phyloP scores from a whole-genome alignment of 2,329 filamentous ascomycete species.

The Talaromyces sp. region DNA sequence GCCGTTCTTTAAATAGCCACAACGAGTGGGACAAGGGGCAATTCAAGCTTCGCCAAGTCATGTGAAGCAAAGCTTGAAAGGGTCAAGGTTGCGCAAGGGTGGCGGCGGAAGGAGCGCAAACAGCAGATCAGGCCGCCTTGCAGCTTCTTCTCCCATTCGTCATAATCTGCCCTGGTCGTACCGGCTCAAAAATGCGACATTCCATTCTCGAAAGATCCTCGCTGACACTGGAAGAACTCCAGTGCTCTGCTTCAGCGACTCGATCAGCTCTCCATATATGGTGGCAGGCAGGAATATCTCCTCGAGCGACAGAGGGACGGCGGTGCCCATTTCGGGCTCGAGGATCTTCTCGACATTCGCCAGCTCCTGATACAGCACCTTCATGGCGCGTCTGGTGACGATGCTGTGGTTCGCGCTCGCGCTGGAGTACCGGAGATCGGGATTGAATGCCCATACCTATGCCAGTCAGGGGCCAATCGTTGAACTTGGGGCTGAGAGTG shows the following conservation, averaged over 20 bases:
- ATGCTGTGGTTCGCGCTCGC: conserved; percentile 28
- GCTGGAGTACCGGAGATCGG: conserved; percentile 54
- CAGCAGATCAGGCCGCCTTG: background rate
- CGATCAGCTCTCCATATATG: conserved; percentile 34
- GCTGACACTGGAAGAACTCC: conserved; percentile 46
- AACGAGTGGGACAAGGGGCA: background rate
- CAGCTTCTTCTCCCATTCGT: background rate
- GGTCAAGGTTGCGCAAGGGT: conserved; percentile 3
- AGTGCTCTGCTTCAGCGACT: conserved; percentile 37
- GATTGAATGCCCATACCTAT: conserved; percentile 58
- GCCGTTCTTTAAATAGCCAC: background rate
- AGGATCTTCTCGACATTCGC: conserved; percentile 31
- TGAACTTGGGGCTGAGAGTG: background rate
- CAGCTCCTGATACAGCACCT: conserved; percentile 49
- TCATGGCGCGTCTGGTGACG: conserved; percentile 49
- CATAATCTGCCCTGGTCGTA: conserved; percentile 24
- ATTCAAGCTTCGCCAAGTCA: conserved; percentile 12
- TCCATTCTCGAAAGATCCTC: conserved; percentile 51
- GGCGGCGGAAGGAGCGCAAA: conserved; percentile 4
- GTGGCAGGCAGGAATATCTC: conserved; percentile 40
- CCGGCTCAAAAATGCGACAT: conserved; percentile 49
- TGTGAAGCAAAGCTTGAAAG: conserved; percentile 1
- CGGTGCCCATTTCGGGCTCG: conserved; percentile 30
- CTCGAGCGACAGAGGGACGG: conserved; percentile 43
- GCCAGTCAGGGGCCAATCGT: background rate